Conservation (phyloP, 2,329 filamentous ascomycete genomes). For the Colletotrichum phormii region DNA sequence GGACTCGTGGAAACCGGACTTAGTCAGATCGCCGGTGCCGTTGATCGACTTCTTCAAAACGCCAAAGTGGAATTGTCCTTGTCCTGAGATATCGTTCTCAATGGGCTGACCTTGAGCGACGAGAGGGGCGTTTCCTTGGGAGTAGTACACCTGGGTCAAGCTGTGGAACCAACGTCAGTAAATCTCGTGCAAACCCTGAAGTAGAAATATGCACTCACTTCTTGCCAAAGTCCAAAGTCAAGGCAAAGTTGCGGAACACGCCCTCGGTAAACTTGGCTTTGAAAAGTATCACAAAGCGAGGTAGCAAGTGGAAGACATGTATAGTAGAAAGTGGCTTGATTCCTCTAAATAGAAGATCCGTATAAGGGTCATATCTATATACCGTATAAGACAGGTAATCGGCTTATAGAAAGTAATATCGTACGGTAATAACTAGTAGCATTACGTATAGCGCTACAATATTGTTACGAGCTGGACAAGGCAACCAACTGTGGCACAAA, state of each 20-base stretch:
- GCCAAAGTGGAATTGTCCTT: slow-evolving; percentile 72
- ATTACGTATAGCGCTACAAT: too few species aligned
- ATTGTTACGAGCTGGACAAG: too few species aligned
- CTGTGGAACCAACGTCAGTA: slow-evolving; percentile 45
- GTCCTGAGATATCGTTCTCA: slow-evolving; percentile 63
- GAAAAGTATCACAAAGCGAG: slow-evolving; percentile 63
- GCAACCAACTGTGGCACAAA: too few species aligned
- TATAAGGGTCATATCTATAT: too few species aligned
- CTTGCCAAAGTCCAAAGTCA: slow-evolving; percentile 66
- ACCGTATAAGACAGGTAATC: too few species aligned
- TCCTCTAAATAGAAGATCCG: too few species aligned
- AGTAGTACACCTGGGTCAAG: slow-evolving; percentile 69
- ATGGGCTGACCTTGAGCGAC: slow-evolving; percentile 57
- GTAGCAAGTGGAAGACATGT: slow-evolving; percentile 56
- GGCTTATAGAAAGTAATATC: too few species aligned
- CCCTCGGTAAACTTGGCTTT: slow-evolving; percentile 59
- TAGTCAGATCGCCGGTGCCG: slow-evolving; percentile 54
- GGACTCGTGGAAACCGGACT: slow-evolving; percentile 58
- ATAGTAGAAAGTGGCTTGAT: too few species aligned
- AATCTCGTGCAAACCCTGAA: accelerated
- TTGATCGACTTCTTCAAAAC: slow-evolving; percentile 69
- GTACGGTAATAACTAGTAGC: too few species aligned
- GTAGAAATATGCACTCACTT: slow-evolving; percentile 53
- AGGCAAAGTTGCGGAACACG: slow-evolving; percentile 71
- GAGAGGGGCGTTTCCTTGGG: slow-evolving; percentile 57